phyloP scores from a whole-genome alignment of 306 rosid genomes.

The Glycine soja region DNA sequence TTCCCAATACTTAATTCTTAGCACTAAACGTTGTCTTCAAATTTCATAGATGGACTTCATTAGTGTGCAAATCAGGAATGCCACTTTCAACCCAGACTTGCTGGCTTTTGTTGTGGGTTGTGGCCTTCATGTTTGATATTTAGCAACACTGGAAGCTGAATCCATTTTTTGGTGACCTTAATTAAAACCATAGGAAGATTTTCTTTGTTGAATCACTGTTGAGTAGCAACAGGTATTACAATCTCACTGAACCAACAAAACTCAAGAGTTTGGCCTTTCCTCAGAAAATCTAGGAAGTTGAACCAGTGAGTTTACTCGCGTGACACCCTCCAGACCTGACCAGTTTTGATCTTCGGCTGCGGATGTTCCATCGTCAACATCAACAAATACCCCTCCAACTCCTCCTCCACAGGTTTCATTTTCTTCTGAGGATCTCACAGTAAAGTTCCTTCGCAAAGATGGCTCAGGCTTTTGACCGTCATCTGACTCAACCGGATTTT shows the following conservation, averaged over 20 bases:
- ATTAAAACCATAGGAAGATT: constrained; percentile 42
- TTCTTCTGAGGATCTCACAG: constrained; percentile 75
- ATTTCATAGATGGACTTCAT: background rate
- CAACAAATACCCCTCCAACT: constrained; percentile 42
- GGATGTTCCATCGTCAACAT: constrained; percentile 56
- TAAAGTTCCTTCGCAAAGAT: constrained; percentile 74
- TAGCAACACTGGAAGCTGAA: background rate
- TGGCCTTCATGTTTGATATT: background rate
- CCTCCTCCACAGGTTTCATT: constrained; percentile 54
- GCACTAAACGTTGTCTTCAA: background rate
- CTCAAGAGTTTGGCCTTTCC: constrained; percentile 60
- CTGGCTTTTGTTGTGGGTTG: background rate
- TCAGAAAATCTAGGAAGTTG: constrained; percentile 96
- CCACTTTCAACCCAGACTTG: background rate
- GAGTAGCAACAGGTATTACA: constrained; percentile 50
- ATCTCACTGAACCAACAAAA: constrained; percentile 42
- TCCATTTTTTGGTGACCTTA: constrained; percentile 20
- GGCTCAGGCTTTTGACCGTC: constrained; percentile 85
- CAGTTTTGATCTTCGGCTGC: constrained; percentile 77
- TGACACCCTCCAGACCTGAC: constrained; percentile 92
- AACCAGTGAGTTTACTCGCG: constrained; percentile 96
- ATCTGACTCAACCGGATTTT: constrained; percentile 76
- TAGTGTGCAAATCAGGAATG: background rate
- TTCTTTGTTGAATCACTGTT: constrained; percentile 48
- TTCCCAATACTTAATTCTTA: no score